Evolutionary conservation across 148 eudicot species (phyloP), one percentile per base, ranked within the genome.

Genomic region (Camellia japonica): DNA sequence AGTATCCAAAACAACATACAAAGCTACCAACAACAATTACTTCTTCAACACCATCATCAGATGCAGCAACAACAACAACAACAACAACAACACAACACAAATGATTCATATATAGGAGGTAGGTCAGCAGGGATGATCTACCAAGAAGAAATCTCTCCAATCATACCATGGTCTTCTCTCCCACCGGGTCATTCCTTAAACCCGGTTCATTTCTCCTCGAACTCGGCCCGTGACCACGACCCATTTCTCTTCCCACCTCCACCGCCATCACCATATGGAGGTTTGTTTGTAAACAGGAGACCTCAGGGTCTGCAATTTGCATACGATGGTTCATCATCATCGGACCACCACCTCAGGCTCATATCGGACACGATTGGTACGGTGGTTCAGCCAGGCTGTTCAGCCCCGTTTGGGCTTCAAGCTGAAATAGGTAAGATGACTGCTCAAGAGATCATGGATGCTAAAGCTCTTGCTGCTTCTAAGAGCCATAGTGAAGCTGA

Each of bases 401-500:
- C 84, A 5, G 92, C 79, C 65, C 97, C 97, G 3, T 95, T 93
- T n/a, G 95, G 97, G 6, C 88, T 93, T 8, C 97, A 91, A 62
- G 91, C 91, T 42, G 99, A 97, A 80, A 81, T 94, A 30, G 91
- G 89, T 43, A 93, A 88, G 81, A 86, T 97, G 93, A 89, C 92
- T n/a, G 98, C 99, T 42, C 99, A 97, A 68, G 97, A 97, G 70
- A 92, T 97, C 38, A 97, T 94, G 95, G 98, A 97, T 65, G 99
- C 99, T 1, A 97, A 97, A 79, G 99, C 99, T 2, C 87, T 92
- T 10, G 99, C 99, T 20, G 99, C 99, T 68, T 97, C 99, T 0
- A 97, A 94, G 81, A 94, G 95, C 80, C 99, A 97, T 46, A 97
- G 99, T 42, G 99, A 97, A 47, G 99, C 99, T 8, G 99, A 97